Percentiles rank a stretch among this genome's conserved stretches.
Evolutionary conservation across 2,329 filamentous ascomycete genomes (phyloP).

Genomic region (Colletotrichum caudatum): DNA sequence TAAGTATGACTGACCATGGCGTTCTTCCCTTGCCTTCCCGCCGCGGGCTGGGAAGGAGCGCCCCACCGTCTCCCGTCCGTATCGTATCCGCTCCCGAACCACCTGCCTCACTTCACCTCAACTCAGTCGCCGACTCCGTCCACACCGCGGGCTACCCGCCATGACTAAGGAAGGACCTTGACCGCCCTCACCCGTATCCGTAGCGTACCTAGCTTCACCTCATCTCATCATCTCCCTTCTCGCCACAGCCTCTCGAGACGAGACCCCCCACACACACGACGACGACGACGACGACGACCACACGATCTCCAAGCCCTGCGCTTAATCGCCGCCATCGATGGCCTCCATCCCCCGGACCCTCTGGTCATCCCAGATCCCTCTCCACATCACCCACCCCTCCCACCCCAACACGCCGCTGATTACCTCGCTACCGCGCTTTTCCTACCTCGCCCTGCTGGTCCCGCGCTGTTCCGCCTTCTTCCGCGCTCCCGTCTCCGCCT

Average conservation of each 20-base stretch:
- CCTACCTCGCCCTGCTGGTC: slow-evolving; percentile 69
- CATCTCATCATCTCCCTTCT: neutral
- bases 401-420: slow-evolving; percentile 63
- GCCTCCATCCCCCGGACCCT: slow-evolving; percentile 59
- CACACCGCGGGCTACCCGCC: neutral
- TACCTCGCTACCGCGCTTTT: slow-evolving; percentile 67
- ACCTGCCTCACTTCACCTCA: too few relatives aligned
- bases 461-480: slow-evolving; percentile 68
- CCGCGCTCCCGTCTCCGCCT: slow-evolving; percentile 66
- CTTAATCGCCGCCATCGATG: slow-evolving; percentile 7
- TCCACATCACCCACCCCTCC: slow-evolving; percentile 65
- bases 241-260: too few relatives aligned
- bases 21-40: too few relatives aligned
- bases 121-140: too few relatives aligned
- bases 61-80: neutral
- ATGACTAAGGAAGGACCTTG: slow-evolving; percentile 6
- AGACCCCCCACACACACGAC: too few relatives aligned
- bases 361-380: slow-evolving; percentile 66
- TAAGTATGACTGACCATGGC: too few relatives aligned
- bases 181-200: neutral
- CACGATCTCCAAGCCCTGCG: too few relatives aligned
- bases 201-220: neutral
- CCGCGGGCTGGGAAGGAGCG: neutral
- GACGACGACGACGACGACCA: too few relatives aligned
- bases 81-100: neutral